Evolutionary conservation across 306 rosid genomes (phyloP).

Genomic region (Glycine soja): DNA sequence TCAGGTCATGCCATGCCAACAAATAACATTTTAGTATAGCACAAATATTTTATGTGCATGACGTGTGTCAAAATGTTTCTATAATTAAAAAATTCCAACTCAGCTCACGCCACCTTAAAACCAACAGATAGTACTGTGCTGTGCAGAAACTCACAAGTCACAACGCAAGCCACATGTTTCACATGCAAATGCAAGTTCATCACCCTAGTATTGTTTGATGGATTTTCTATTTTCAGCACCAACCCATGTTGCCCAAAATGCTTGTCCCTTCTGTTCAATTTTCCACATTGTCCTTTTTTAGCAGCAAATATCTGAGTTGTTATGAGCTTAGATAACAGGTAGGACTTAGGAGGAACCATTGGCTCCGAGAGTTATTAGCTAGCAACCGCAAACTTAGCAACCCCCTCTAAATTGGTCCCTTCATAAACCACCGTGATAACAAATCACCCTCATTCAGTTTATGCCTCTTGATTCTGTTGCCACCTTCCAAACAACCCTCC

Average conservation of each 20-base stretch:
- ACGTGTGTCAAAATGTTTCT: too few relatives aligned
- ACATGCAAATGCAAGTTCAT: too few relatives aligned
- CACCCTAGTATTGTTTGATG: too few relatives aligned
- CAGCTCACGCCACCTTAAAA: too few relatives aligned
- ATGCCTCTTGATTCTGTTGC: not conserved
- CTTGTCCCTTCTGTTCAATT: slow-evolving; percentile 5
- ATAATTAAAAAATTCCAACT: too few relatives aligned
- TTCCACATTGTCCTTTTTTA: not conserved
- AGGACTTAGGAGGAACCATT: slow-evolving; percentile 17
- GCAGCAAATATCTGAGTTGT: slow-evolving; percentile 29
- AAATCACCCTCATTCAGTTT: slow-evolving; percentile 14
- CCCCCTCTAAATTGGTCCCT: slow-evolving; percentile 24
- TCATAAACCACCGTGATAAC: slow-evolving; percentile 16
- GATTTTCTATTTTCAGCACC: too few relatives aligned
- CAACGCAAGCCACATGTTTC: too few relatives aligned
- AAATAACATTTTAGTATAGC: too few relatives aligned
- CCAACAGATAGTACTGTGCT: too few relatives aligned
- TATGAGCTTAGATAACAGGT: slow-evolving; percentile 7
- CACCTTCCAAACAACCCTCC: not conserved
- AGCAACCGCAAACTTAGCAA: slow-evolving; percentile 42
- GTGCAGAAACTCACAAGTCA: too few relatives aligned
- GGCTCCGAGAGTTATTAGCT: slow-evolving; percentile 38
- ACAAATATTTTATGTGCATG: too few relatives aligned
- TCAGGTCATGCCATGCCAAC: too few relatives aligned
- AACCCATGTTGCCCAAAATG: not conserved